Percentiles rank a stretch among this genome's conserved stretches.
Conservation (phyloP, 257 asterid genomes). For the Ilex aquifolium region DNA sequence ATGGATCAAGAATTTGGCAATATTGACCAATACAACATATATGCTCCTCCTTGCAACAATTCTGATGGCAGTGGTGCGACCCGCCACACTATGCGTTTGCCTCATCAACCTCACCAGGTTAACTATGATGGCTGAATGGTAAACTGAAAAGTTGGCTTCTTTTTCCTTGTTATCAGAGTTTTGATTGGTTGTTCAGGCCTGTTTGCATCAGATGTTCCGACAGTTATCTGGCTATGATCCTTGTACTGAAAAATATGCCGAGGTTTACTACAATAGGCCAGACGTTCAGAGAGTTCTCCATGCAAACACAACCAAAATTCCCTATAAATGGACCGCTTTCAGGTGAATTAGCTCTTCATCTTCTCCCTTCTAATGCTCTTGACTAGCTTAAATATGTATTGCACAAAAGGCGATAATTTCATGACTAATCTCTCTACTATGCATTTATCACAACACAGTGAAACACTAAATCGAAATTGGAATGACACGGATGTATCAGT, state of each 20-base stretch:
- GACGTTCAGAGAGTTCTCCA: constrained; percentile 91
- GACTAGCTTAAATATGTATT: no score
- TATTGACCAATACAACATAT: constrained; percentile 93
- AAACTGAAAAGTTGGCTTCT: background rate
- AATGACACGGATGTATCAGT: constrained; percentile 80
- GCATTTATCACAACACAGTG: constrained; percentile 29
- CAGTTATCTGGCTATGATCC: constrained; percentile 80
- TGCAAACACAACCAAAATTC: constrained; percentile 67
- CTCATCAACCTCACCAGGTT: constrained; percentile 63
- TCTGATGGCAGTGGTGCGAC: constrained; percentile 49
- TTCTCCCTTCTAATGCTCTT: no score
- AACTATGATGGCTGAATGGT: no score
- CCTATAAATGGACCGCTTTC: constrained; percentile 96
- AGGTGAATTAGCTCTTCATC: constrained; percentile 33
- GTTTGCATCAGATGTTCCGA: constrained; percentile 20
- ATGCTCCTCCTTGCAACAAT: constrained; percentile 75
- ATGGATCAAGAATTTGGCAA: constrained; percentile 93
- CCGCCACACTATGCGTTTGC: constrained; percentile 57
- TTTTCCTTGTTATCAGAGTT: constrained; percentile 7
- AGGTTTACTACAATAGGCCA: constrained; percentile 69
- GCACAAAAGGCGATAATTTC: no score
- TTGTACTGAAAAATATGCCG: constrained; percentile 86
- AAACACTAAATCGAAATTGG: constrained; percentile 85
- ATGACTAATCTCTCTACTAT: no score
- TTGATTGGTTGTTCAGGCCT: no score